Conservation (phyloP, 2,329 filamentous ascomycete genomes). For the Pseudopithomyces chartarum region DNA sequence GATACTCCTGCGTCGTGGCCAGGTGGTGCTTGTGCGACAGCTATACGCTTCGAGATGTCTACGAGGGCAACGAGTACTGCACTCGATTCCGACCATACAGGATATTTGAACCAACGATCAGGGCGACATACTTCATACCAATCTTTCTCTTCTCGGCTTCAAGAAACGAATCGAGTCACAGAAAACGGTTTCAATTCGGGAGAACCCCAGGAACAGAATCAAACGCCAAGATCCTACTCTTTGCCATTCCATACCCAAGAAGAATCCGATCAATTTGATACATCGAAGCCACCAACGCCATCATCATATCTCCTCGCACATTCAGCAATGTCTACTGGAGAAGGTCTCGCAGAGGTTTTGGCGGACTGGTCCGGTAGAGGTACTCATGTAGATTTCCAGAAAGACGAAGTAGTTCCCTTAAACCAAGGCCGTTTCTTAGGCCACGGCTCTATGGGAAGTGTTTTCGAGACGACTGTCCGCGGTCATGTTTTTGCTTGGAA, state of each 20-base stretch:
- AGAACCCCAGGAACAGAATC: no score
- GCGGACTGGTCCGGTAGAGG: constrained; percentile 10
- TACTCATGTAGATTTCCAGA: constrained; percentile 9
- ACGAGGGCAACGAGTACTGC: neutral
- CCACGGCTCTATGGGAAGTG: constrained; percentile 22
- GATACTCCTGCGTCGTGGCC: no score
- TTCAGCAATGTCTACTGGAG: neutral
- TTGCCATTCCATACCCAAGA: no score
- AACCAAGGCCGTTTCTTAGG: constrained; percentile 23
- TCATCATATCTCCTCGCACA: no score
- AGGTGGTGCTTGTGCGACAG: no score
- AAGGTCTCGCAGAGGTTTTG: neutral
- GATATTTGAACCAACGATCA: neutral
- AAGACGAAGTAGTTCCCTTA: constrained; percentile 14
- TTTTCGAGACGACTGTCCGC: constrained; percentile 23
- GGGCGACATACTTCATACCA: constrained; percentile 9
- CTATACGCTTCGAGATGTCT: no score
- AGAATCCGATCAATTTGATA: neutral
- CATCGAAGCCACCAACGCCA: neutral
- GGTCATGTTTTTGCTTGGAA: constrained; percentile 27
- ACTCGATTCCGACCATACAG: neutral
- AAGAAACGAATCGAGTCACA: no score
- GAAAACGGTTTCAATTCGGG: no score
- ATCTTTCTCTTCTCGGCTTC: constrained; percentile 1
- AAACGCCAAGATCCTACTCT: no score